phyloP scores from a whole-genome alignment of 495 filamentous ascomycete genomes.

The Bacidia gigantensis region DNA sequence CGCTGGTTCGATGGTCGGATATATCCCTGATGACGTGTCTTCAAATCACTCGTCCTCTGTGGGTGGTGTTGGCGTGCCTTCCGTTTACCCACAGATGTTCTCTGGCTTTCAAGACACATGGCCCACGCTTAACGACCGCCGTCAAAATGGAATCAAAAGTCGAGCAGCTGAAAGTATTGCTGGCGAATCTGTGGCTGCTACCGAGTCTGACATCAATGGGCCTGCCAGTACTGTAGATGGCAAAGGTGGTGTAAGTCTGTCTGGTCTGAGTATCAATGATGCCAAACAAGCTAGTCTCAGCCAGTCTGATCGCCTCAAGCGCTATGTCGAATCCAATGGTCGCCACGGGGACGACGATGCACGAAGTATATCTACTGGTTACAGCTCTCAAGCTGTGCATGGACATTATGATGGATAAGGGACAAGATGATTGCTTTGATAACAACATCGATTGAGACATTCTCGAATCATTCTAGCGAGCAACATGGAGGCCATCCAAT shows the following conservation, averaged over 20 bases:
- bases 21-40: constrained; percentile 94
- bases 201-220: constrained; percentile 69
- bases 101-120: constrained; percentile 80
- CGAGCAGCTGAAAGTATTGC: constrained; percentile 66
- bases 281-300: constrained; percentile 69
- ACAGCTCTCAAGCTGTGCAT: constrained; percentile 78
- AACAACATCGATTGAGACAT: not conserved
- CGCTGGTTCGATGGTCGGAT: constrained; percentile 75
- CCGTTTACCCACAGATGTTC: constrained; percentile 90
- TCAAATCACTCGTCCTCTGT: constrained; percentile 88
- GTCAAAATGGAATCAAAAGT: constrained; percentile 45
- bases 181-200: constrained; percentile 79
- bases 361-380: constrained; percentile 87
- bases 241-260: constrained; percentile 74
- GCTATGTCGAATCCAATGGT: constrained; percentile 74
- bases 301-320: constrained; percentile 70
- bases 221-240: constrained; percentile 48
- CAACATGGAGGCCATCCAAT: not conserved
- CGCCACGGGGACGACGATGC: constrained; percentile 66
- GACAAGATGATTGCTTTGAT: not conserved
- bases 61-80: constrained; percentile 63
- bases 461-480: not conserved
- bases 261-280: constrained; percentile 66
- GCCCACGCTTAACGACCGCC: constrained; percentile 63
- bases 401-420: constrained; percentile 75